Conservation (phyloP, 2,329 filamentous ascomycete species). For the Pyricularia grisea region DNA sequence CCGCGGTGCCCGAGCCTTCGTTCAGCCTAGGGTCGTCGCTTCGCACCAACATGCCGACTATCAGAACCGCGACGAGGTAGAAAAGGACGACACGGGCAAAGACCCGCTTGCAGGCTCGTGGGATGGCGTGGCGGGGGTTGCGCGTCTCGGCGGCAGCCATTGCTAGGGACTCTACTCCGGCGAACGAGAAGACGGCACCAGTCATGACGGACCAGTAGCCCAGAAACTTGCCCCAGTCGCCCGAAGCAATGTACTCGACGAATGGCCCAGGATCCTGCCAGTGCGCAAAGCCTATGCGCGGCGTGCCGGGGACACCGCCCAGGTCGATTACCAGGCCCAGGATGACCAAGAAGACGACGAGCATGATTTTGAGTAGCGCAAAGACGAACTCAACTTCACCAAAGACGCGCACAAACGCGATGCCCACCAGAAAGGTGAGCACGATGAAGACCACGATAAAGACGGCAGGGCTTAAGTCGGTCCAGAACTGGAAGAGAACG, state of each 20-base stretch:
- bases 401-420: slow-evolving; percentile 48
- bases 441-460: slow-evolving; percentile 43
- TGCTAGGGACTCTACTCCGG: slow-evolving; percentile 67
- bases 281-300: slow-evolving; percentile 64
- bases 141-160: slow-evolving; percentile 69
- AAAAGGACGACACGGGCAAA: slow-evolving; percentile 67
- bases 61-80: slow-evolving; percentile 57
- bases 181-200: slow-evolving; percentile 58
- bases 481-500: slow-evolving; percentile 55
- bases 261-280: slow-evolving; percentile 63
- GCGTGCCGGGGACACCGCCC: slow-evolving; percentile 57
- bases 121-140: slow-evolving; percentile 65
- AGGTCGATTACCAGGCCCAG: slow-evolving; percentile 63
- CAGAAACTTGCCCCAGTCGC: slow-evolving; percentile 50
- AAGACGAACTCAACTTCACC: slow-evolving; percentile 50
- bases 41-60: slow-evolving; percentile 59
- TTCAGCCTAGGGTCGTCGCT: slow-evolving; percentile 47
- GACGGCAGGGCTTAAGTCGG: slow-evolving; percentile 41
- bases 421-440: slow-evolving; percentile 45
- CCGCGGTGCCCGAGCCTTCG: slow-evolving; percentile 35
- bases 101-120: slow-evolving; percentile 62
- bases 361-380: slow-evolving; percentile 60
- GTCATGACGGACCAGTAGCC: slow-evolving; percentile 62
- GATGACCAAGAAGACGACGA: slow-evolving; percentile 66
- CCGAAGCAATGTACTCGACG: slow-evolving; percentile 45